phyloP scores from a whole-genome alignment of 306 rosid species.

The Albizia julibrissin region DNA sequence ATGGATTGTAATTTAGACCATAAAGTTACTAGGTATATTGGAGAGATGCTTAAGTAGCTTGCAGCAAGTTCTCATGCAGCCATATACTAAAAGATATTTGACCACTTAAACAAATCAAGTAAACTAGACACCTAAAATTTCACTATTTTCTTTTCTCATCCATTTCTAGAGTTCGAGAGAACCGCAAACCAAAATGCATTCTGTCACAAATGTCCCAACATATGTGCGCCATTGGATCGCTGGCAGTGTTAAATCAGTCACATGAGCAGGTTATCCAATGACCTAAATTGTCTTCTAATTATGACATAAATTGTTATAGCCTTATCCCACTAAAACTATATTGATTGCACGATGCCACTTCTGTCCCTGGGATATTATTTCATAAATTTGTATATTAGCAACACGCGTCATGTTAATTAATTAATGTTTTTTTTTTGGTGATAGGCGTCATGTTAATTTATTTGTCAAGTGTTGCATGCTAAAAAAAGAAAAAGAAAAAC shows the following conservation, averaged over 20 bases:
- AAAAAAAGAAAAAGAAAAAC: not conserved
- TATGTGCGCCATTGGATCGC: not conserved
- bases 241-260: not conserved
- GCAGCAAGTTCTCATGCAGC: not conserved
- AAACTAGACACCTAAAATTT: not conserved
- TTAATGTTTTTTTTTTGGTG: too few species aligned
- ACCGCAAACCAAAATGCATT: not conserved
- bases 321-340: not conserved
- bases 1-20: not conserved
- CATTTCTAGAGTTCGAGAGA: not conserved
- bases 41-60: not conserved
- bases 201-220: not conserved
- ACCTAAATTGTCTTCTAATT: not conserved
- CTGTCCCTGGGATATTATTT: not conserved
- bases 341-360: not conserved
- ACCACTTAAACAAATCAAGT: not conserved
- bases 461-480: not conserved
- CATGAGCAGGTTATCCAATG: not conserved
- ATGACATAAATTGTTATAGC: not conserved
- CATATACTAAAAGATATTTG: not conserved
- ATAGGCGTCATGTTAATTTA: not conserved
- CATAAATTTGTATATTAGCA: not conserved
- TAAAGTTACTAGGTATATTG: not conserved
- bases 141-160: not conserved
- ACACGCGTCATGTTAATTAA: not conserved